A percentile compares a stretch with the other conserved stretches of the same genome.
phyloP scores from a whole-genome alignment of 805 yeast species.

The Candida sithepensis region DNA sequence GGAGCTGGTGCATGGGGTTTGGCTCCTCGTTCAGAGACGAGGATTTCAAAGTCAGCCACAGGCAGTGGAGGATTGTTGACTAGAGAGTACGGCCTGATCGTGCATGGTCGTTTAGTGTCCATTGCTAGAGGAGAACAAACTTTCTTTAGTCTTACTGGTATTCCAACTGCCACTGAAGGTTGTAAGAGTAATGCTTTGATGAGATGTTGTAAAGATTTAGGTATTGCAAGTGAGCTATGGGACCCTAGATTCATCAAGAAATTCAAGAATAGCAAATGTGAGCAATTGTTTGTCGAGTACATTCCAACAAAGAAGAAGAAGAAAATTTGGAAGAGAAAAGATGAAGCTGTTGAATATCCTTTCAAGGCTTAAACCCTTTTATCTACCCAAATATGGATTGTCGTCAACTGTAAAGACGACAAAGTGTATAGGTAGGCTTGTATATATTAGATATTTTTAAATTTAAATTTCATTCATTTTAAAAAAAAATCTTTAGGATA shows the following conservation, averaged over 20 bases:
- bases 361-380: constrained; percentile 52
- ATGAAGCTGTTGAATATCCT: constrained; percentile 80
- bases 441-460: neutral
- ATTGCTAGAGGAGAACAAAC: constrained; percentile 96
- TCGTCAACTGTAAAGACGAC: too few relatives aligned
- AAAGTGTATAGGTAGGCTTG: neutral
- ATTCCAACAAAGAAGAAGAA: constrained; percentile 77
- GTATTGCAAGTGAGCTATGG: constrained; percentile 96
- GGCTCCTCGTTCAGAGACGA: constrained; percentile 86
- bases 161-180: constrained; percentile 96
- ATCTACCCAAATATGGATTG: too few relatives aligned
- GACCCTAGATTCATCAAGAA: constrained; percentile 83
- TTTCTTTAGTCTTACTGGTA: constrained; percentile 78
- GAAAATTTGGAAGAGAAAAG: constrained; percentile 90
- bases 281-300: constrained; percentile 82
- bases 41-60: constrained; percentile 54
- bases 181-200: constrained; percentile 94
- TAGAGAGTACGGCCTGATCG: constrained; percentile 84
- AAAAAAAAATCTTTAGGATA: too few relatives aligned
- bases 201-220: constrained; percentile 97
- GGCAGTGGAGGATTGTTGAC: constrained; percentile 50
- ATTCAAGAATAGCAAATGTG: constrained; percentile 66
- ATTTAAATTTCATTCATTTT: neutral
- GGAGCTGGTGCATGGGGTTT: constrained; percentile 99
- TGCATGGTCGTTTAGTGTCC: constrained; percentile 84